Evolutionary conservation across 371 early-diverging fungal species (phyloP), one percentile per base, ranked within the genome.

Genomic region (Mucor racemosus): DNA sequence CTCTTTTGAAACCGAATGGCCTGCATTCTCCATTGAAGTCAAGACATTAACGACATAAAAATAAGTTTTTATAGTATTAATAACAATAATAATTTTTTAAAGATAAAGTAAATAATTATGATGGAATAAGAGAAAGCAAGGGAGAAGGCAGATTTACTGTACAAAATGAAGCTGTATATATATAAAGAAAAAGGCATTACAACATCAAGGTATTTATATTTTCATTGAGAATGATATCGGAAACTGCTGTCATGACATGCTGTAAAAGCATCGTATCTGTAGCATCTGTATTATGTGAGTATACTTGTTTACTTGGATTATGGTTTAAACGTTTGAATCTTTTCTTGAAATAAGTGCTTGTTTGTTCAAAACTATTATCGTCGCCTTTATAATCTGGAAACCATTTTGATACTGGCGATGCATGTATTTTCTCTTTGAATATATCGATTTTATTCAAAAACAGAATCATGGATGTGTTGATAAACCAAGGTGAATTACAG

Each of bases 371-470:
- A 38, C 70, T 71, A 41, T 60, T 65, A 21, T 64, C 62, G 17
- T 61, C 19, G 7, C 68, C 93, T 53, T 72, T 72, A 68, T 90
- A 97, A 64, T 97, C 97, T 5, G 95, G 92, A 81, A 97, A 97
- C 77, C 91, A 95, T 57, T 87, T 80, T 6, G 73, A 79, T 60
- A 97, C 84, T 6, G 92, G 91, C 0, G 92, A 91, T 46, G 77
- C 75, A 1, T n/a, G 11, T 21, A 94, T 72, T 69, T 94, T 94
- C 33, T 81, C 75, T 66, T 83, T 82, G 78, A 94, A 92, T 36
- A 93, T 71, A 71, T 94, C 94, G 61, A 91, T 88, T 76, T 94
- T 94, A 80, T 94, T 94, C 41, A 94, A 72, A 72, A 94, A 93
- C 34, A 94, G 76, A 55, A 94, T 91, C 63, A 93, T 90, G 26